These are phyloP conservation scores for Solanum chmielewskii DNA, from an alignment of 257 asterid species.

Conservation along the genomic window DNA sequence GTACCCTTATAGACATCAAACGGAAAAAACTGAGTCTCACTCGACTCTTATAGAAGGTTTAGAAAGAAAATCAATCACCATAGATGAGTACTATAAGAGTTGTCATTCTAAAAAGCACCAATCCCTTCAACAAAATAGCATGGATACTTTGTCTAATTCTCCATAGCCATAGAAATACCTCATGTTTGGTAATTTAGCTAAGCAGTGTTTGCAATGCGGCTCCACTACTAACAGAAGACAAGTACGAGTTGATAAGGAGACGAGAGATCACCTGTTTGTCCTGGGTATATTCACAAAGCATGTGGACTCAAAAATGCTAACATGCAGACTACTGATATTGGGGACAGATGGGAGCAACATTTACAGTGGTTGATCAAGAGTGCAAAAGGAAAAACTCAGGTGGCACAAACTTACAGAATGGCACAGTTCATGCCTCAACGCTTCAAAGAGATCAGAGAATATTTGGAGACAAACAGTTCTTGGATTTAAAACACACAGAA, in stretches of 20 bases:
- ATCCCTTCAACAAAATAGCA: not conserved
- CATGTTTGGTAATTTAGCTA: not conserved
- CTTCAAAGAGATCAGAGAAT: not conserved
- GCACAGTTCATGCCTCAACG: not conserved
- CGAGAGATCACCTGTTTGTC: not conserved
- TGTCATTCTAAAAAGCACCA: not conserved
- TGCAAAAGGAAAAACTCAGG: not conserved
- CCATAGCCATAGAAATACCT: not conserved
- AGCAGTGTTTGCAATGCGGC: too few species aligned
- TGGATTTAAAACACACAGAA: not conserved
- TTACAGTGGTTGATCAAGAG: not conserved
- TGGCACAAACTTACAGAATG: not conserved
- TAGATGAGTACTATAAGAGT: not conserved
- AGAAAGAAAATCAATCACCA: not conserved
- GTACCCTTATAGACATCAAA: not conserved
- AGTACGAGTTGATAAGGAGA: not conserved
- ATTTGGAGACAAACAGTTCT: not conserved
- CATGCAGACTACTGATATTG: not conserved
- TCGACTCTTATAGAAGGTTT: not conserved
- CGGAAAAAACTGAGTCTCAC: too few species aligned
- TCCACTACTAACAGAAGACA: too few species aligned
- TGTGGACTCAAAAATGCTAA: not conserved
- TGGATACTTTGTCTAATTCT: not conserved
- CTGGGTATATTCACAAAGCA: not conserved
- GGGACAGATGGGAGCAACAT: not conserved